Evolutionary conservation across 139 green algal species (phyloP), one percentile per base, ranked within the genome.

Genomic region (Coccomyxa sp.): DNA sequence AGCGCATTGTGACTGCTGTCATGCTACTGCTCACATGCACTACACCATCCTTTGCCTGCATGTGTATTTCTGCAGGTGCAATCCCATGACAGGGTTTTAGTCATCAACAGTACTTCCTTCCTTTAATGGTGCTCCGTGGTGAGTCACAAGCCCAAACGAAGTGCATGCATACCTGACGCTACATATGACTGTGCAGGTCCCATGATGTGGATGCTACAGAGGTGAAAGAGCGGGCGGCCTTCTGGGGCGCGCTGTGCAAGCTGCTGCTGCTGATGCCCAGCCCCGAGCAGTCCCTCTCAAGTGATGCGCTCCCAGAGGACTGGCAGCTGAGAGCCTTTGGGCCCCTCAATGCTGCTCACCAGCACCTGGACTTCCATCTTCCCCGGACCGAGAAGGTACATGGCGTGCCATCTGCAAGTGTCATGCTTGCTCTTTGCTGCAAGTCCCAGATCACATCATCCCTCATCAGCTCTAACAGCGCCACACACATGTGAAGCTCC

Each of bases 281-380:
- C 29, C 55, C 31, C 14, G 10, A 38, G 73, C 73, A 35, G 22
- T 9, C 38, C 22, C 24, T 12, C 18, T 7, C 38, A 22, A 10
- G 22, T 12, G 33, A 10, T 37, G 76, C 76, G 27, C 68, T 80
- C n/a, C 34, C 76, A 44, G 76, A 80, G 68, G 76, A 80, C 68
- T 75, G 68, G 64, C 64, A 69, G 64, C 76, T 80, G 4, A 34
- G 39, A 8, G 76, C 55, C 10, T 80, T 75, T 36, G 24, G 44
- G 38, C 76, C 76, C 7, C 38, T 80, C 27, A 39, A 68, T 33
- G 29, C 35, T 33, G 50, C 55, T 33, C 76, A 80, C 14, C 7
- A 34, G 4, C 33, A 14, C 18, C 64, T 80, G 6, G 0, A 34
- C 6, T 80, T 80, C 36, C 39, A 75, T 6, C 33, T 70, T 12